Conservation (phyloP, 139 green algal species). For the Chlorella sorokiniana region DNA sequence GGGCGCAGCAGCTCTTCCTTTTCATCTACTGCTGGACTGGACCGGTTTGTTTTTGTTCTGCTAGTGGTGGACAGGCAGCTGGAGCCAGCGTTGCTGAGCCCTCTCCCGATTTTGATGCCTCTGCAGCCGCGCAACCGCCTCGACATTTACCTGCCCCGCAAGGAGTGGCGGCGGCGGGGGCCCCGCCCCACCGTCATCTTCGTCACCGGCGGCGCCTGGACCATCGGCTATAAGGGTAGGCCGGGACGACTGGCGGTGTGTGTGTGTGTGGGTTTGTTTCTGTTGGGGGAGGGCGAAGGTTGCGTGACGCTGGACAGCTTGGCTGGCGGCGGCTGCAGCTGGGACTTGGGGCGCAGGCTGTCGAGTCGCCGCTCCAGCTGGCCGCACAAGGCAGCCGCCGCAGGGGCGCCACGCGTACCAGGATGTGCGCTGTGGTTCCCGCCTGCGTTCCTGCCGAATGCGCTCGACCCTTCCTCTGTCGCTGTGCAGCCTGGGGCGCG, state of each 20-base stretch:
- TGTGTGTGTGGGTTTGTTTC: too few species aligned
- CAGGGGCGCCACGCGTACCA: too few species aligned
- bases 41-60: not conserved
- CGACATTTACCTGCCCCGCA: conserved; percentile 82
- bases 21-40: not conserved
- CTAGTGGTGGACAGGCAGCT: not conserved
- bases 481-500: conserved; percentile 81
- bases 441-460: too few species aligned
- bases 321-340: not conserved
- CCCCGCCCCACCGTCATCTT: conserved; percentile 83
- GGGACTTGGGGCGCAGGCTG: too few species aligned
- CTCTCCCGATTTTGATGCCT: not conserved
- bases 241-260: not conserved
- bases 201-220: conserved; percentile 92
- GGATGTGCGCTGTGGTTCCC: too few species aligned
- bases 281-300: too few species aligned
- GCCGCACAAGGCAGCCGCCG: too few species aligned
- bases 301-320: not conserved
- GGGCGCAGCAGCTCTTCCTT: not conserved
- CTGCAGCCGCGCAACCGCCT: conserved; percentile 77
- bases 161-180: conserved; percentile 24
- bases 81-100: too few species aligned
- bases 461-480: too few species aligned
- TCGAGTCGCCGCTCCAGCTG: too few species aligned
- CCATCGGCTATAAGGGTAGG: conserved; percentile 71